Base-by-base conservation (phyloP, 2,329 filamentous ascomycete species). In the Amauroascus verrucosus region DNA sequence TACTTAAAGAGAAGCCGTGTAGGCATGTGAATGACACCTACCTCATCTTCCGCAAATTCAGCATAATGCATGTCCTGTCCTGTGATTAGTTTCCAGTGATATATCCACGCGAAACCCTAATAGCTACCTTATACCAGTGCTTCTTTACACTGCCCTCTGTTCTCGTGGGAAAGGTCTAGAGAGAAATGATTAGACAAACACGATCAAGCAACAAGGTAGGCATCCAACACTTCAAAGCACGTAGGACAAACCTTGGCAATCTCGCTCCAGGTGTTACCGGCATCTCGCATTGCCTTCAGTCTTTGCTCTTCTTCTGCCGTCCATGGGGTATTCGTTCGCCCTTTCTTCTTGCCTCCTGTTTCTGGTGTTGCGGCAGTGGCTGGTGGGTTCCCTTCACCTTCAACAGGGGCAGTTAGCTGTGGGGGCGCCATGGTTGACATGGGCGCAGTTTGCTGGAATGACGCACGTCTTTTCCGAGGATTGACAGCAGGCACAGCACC, bases 71-170 rank as follows among this genome's bases (percentile, higher is more conserved):
- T 98, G 64, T 98, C 93, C 87, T 93, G 64, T 56, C 33, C 40
- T 20, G 33, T 18, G 6, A 46, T 41, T 40, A 46, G 47, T 35
- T 9, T 18, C 32, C n/a, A 24, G 11, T 11, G 14, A 1, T 20
- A n/a, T 35, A 16, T 30, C 26, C 9, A 22, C 26, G 6, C n/a
- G 13, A 8, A 24, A 3, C 16, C 16, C n/a, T 16, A 22, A n/a
- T 47, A 59, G 72, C 53, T 75, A 88, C 88, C 79, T 97, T 97
- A 72, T 98, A 97, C 91, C 93, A 98, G 70, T 98, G 93, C 73
- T 97, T 98, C 78, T 97, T 98, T 20, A 98, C 93, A 65, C 90
- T 96, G 6, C 93, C 93, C 72, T 98, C 93, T 40, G 93, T 98
- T 64, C 93, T 80, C 22, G 82, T 84, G 9, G 93, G 91, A 67